Evolutionary conservation across 2,329 filamentous ascomycete genomes (phyloP).

Genomic region (Volutella citrinella): DNA sequence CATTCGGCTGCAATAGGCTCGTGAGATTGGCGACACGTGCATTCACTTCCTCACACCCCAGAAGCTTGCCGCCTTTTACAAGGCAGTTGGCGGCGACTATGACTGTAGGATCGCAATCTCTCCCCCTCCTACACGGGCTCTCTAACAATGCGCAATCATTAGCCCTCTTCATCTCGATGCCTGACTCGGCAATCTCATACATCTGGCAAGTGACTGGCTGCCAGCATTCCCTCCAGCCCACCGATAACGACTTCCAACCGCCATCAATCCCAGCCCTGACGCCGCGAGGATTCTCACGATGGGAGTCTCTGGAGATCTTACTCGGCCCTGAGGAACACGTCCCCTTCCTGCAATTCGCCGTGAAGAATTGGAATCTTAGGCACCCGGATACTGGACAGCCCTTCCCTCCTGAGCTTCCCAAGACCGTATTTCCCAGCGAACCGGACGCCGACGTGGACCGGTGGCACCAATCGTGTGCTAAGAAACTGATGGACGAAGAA

Average conservation of each 20-base stretch:
- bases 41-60: constrained; percentile 56
- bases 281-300: constrained; percentile 80
- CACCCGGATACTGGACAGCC: constrained; percentile 70
- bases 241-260: constrained; percentile 66
- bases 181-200: constrained; percentile 74
- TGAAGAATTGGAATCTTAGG: constrained; percentile 71
- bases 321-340: constrained; percentile 87
- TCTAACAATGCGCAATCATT: constrained; percentile 7
- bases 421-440: constrained; percentile 63
- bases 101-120: constrained; percentile 50
- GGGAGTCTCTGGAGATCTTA: constrained; percentile 89
- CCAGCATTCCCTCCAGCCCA: constrained; percentile 80
- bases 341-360: constrained; percentile 75
- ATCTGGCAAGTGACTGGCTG: constrained; percentile 92
- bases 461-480: constrained; percentile 80
- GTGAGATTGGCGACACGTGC: constrained; percentile 56
- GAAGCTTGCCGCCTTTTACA: constrained; percentile 77
- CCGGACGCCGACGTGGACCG: constrained; percentile 77
- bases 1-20: too few relatives aligned
- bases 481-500: constrained; percentile 64
- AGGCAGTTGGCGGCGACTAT: constrained; percentile 70
- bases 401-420: constrained; percentile 60
- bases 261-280: constrained; percentile 84
- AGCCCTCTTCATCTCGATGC: constrained; percentile 75
- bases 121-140: constrained; percentile 1